phyloP scores from a whole-genome alignment of 2,329 filamentous ascomycete species.

The Colletotrichum costaricense region DNA sequence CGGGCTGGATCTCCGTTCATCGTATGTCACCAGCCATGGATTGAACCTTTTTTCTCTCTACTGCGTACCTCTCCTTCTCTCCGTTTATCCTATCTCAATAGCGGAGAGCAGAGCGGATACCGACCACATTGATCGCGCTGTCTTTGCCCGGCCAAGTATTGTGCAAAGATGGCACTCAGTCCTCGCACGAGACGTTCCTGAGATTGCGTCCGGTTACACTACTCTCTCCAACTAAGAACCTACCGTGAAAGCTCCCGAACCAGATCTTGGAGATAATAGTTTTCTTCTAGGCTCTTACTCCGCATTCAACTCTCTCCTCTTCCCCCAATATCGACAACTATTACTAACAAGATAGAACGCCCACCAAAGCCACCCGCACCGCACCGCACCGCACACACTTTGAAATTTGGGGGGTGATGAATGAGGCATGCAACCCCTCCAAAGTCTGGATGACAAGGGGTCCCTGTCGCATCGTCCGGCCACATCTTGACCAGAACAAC shows the following conservation, averaged over 20 bases:
- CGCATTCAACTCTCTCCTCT: slow-evolving; percentile 15
- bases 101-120: slow-evolving; percentile 7
- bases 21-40: slow-evolving; percentile 27
- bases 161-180: background rate
- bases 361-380: background rate
- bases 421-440: slow-evolving; percentile 25
- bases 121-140: background rate
- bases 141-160: slow-evolving; percentile 3
- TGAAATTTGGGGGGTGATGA: background rate
- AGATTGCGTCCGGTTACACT: background rate
- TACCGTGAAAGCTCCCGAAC: background rate
- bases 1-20: slow-evolving; percentile 12
- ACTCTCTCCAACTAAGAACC: background rate
- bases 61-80: background rate
- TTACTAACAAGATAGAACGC: background rate
- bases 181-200: background rate
- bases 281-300: slow-evolving; percentile 2
- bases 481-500: slow-evolving; percentile 34
- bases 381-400: background rate
- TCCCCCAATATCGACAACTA: slow-evolving; percentile 24
- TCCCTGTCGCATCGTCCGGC: slow-evolving; percentile 27
- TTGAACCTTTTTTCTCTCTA: background rate
- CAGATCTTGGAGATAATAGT: background rate
- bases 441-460: slow-evolving; percentile 21
- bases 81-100: background rate